A percentile compares a stretch with the other conserved stretches of the same genome.
Conservation (phyloP, 805 yeast species). For the Candida argentea region DNA sequence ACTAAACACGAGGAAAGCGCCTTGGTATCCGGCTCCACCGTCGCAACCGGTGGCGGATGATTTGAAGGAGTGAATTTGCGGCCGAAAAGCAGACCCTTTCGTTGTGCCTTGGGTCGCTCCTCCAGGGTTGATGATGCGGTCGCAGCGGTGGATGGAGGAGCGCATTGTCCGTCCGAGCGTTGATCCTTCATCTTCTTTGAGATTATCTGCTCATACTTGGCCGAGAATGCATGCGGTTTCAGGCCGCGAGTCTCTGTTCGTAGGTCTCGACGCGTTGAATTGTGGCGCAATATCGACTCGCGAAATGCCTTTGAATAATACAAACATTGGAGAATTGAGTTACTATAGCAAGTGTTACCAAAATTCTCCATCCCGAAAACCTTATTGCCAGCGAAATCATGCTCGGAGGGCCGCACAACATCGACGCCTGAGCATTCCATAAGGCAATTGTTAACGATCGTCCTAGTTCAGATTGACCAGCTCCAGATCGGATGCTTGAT, state of each 20-base stretch:
- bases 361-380: conserved; percentile 77
- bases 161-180: too few relatives aligned
- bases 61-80: conserved; percentile 18
- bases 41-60: not conserved
- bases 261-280: conserved; percentile 20
- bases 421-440: too few relatives aligned
- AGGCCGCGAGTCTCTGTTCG: conserved; percentile 20
- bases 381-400: conserved; percentile 60
- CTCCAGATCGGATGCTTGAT: too few relatives aligned
- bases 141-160: too few relatives aligned
- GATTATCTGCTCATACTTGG: conserved; percentile 30
- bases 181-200: conserved; percentile 25
- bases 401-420: too few relatives aligned
- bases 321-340: conserved; percentile 82
- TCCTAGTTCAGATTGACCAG: too few relatives aligned
- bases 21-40: too few relatives aligned
- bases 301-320: conserved; percentile 69
- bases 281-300: conserved; percentile 29
- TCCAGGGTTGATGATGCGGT: conserved; percentile 7
- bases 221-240: conserved; percentile 25
- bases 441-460: too few relatives aligned
- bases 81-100: conserved; percentile 31
- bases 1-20: too few relatives aligned
- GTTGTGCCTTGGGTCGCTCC: conserved; percentile 14
- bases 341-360: conserved; percentile 91